Percentiles rank a stretch among this genome's conserved stretches.
Evolutionary conservation across 345 rosid genomes (phyloP).

Genomic region (Geranium brycei): DNA sequence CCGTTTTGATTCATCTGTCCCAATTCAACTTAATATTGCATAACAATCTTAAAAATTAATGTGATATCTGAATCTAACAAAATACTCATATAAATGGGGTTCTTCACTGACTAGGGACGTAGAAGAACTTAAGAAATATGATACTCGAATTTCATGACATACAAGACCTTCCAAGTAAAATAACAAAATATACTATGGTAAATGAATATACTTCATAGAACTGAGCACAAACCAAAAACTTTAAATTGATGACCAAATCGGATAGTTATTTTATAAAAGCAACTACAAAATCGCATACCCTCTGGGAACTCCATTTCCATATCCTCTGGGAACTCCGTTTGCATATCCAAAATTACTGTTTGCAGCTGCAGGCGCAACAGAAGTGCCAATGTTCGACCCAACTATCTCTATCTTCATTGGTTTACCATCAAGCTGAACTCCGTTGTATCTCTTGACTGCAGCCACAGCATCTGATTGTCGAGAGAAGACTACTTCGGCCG

Average conservation of each 20-base stretch:
- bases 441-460: constrained; percentile 15
- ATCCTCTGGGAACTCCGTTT: background rate
- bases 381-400: constrained; percentile 8
- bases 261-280: background rate
- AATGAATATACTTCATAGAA: background rate
- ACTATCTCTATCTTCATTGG: constrained; percentile 17
- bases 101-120: too few species aligned
- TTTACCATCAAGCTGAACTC: constrained; percentile 19
- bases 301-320: constrained; percentile 5
- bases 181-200: too few species aligned
- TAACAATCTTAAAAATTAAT: too few species aligned
- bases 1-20: too few species aligned
- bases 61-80: too few species aligned
- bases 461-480: constrained; percentile 53
- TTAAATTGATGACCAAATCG: background rate
- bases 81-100: too few species aligned
- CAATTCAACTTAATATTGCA: too few species aligned
- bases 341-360: constrained; percentile 1
- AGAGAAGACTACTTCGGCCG: constrained; percentile 81
- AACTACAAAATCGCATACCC: constrained; percentile 9
- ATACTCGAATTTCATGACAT: background rate
- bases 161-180: background rate
- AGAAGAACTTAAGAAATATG: too few species aligned
- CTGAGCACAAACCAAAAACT: background rate
- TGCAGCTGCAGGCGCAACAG: constrained; percentile 8